These are phyloP conservation scores for Fusarium transvaalense DNA, from an alignment of 2,329 filamentous ascomycete species.

Conservation along the genomic window DNA sequence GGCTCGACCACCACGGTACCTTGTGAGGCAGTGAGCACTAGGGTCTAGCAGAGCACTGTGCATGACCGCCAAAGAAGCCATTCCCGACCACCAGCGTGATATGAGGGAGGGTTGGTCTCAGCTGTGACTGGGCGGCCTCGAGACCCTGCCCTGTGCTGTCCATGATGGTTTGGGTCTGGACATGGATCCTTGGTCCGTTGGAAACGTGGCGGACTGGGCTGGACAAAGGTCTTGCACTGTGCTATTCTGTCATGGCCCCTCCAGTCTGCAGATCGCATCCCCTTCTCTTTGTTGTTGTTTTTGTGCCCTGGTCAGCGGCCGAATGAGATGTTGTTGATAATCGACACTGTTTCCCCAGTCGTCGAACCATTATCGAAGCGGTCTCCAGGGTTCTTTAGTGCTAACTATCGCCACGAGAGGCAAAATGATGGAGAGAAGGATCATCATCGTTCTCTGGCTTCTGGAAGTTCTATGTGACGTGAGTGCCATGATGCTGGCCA, in stretches of 20 bases:
- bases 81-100: constrained; percentile 29
- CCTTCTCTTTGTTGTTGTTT: constrained; percentile 18
- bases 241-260: constrained; percentile 35
- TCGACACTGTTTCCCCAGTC: constrained; percentile 30
- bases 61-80: constrained; percentile 38
- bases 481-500: constrained; percentile 5
- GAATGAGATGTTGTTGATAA: constrained; percentile 34
- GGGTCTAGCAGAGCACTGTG: constrained; percentile 29
- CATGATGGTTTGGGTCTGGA: constrained; percentile 34
- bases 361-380: constrained; percentile 27
- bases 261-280: constrained; percentile 39
- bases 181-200: constrained; percentile 36
- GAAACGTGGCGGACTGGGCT: constrained; percentile 48
- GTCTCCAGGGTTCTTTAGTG: constrained; percentile 13
- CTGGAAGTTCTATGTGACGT: constrained; percentile 34
- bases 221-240: constrained; percentile 39
- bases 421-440: constrained; percentile 20
- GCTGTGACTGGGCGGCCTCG: constrained; percentile 44
- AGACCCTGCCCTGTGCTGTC: constrained; percentile 30
- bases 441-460: constrained; percentile 27
- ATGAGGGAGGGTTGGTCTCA: constrained; percentile 43
- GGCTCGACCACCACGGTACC: constrained; percentile 16
- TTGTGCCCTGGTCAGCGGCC: constrained; percentile 30
- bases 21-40: constrained; percentile 46
- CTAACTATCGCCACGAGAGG: constrained; percentile 35